Evolutionary conservation across 2,329 filamentous ascomycete species (phyloP).

Genomic region (Phialophora macrospora): DNA sequence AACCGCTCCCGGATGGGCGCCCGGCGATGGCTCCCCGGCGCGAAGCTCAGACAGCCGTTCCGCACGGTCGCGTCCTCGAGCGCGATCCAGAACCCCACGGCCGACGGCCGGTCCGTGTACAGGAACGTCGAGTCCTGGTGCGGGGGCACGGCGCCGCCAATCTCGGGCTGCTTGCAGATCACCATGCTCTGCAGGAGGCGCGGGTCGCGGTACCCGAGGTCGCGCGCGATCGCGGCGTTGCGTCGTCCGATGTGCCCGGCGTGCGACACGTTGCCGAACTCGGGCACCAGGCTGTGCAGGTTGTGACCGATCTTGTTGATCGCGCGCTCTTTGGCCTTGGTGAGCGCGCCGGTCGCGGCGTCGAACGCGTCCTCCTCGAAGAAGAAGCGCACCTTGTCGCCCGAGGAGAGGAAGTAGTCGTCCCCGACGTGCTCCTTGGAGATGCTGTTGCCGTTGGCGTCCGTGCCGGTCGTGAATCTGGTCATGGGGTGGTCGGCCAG

Average conservation of each 20-base stretch:
- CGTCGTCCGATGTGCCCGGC: conserved; percentile 48
- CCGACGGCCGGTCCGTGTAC: conserved; percentile 85
- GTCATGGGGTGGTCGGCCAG: conserved; percentile 90
- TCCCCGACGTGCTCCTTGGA: conserved; percentile 77
- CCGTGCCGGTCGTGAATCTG: conserved; percentile 84
- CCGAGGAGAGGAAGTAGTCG: conserved; percentile 87
- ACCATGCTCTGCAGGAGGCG: conserved; percentile 91
- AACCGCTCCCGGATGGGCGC: conserved; percentile 74
- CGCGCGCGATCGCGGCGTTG: conserved; percentile 69
- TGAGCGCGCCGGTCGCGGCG: conserved; percentile 62
- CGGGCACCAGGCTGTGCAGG: conserved; percentile 70
- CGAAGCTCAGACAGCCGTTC: conserved; percentile 89
- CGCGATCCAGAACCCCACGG: conserved; percentile 97
- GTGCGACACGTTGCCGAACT: conserved; percentile 65
- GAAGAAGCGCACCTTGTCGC: conserved; percentile 94
- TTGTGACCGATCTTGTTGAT: conserved; percentile 90
- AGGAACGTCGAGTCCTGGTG: conserved; percentile 94
- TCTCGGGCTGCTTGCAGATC: conserved; percentile 97
- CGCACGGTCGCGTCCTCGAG: conserved; percentile 84
- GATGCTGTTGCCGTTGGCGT: conserved; percentile 55
- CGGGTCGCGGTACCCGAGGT: conserved; percentile 76
- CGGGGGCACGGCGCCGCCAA: conserved; percentile 85
- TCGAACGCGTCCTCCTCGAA: conserved; percentile 94
- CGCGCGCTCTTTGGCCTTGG: conserved; percentile 78
- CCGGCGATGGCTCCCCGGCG: conserved; percentile 78